Base-by-base conservation (phyloP, 805 yeast genomes). In the Monosporozyma aerobia region DNA sequence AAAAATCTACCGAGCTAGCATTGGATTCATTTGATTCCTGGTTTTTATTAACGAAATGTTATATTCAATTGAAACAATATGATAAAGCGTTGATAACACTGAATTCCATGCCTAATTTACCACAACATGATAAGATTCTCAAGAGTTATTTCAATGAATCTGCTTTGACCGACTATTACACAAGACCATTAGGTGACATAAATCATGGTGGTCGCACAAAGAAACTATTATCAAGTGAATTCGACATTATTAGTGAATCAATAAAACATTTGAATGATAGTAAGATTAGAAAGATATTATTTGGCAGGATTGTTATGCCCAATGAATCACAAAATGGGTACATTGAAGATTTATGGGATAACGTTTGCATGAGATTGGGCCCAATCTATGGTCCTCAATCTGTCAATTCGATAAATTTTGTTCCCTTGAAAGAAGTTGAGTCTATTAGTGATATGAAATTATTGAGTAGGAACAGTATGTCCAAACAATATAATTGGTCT, bases 301-400 rank as follows among this genome's bases (percentile, higher is more conserved):
- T 57, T 51, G 71, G 71, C 14, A 60, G 69, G 47, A 63, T 64
- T 9, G 60, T 64, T 1, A 62, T 67, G 68, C 63, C 68, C 3
- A 59, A 59, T 51, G 60, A 61, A 47, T 54, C 59, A 3, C 54
- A 51, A 27, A 52, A 58, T 16, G 69, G 69, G 11, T 55, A 53
- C 35, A 59, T 60, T 13, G 53, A 55, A 29, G 53, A 58, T 13
- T 53, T 64, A 4, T 65, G 67, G 65, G 61, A 64, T 19, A 56
- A 55, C 11, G 56, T 62, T 1, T 63, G 66, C 49, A 22, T 55
- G 16, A 52, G 60, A 16, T 43, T 66, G 9, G 71, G 71, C 2
- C 70, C 69, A 1, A 55, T 67, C 4, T 67, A 63, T 53, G 70
- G 70, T 11, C 64, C 67, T 14, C 67, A 63, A 47, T 58, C 67